Conservation (phyloP, 148 eudicot genomes). For the Rhododendron molle region DNA sequence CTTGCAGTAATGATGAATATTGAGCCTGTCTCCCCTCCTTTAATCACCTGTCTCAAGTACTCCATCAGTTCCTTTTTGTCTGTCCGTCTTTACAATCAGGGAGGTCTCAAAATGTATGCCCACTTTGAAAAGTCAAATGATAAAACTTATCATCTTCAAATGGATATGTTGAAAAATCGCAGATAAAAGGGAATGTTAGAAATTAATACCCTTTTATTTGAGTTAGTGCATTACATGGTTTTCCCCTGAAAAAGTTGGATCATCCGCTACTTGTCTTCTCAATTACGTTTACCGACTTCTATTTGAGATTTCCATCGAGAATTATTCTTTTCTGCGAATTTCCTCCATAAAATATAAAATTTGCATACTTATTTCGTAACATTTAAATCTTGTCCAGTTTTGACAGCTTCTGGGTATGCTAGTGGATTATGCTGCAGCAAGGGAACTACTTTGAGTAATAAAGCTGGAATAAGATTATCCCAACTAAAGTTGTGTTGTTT, state of each 20-base stretch:
- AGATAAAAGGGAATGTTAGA: neutral
- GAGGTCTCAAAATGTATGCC: too few species aligned
- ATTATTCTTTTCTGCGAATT: neutral
- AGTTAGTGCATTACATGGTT: neutral
- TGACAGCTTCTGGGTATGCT: conserved; percentile 68
- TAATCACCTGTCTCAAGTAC: too few species aligned
- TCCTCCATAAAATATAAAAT: neutral
- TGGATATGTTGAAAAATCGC: neutral
- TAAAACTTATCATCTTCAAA: neutral
- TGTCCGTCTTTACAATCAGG: too few species aligned
- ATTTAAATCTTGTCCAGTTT: neutral
- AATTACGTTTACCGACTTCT: neutral
- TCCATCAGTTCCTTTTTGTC: too few species aligned
- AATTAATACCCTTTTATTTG: too few species aligned
- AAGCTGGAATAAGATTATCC: too few species aligned
- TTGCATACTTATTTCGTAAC: neutral
- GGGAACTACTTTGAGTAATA: conserved; percentile 11
- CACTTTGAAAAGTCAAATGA: neutral
- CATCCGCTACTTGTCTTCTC: neutral
- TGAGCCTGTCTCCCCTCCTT: too few species aligned
- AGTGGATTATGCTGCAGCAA: conserved; percentile 47
- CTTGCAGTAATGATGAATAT: too few species aligned
- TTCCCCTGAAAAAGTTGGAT: neutral
- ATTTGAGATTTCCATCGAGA: neutral
- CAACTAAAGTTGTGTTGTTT: too few species aligned